These are phyloP conservation scores for Lentinula detonsa DNA, from an alignment of 768 basidiomycete genomes.

Conservation along the genomic window DNA sequence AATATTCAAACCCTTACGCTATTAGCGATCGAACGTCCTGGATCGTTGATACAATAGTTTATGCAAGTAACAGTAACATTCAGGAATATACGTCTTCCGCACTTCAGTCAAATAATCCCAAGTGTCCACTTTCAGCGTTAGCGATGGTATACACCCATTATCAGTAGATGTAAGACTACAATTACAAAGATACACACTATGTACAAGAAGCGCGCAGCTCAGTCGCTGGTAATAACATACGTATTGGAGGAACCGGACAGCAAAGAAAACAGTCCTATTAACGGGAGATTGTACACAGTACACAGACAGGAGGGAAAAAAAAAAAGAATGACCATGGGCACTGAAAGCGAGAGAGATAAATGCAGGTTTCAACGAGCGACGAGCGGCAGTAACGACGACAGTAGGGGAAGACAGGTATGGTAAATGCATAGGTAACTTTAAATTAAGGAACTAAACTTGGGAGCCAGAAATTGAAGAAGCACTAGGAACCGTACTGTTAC, in stretches of 20 bases:
- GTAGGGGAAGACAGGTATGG: neutral
- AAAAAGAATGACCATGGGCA: neutral
- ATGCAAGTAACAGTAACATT: no score
- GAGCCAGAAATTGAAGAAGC: neutral
- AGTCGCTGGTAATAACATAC: neutral
- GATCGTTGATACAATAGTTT: no score
- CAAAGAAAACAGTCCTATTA: neutral
- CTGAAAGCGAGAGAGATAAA: no score
- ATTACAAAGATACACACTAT: neutral
- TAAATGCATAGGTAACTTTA: neutral
- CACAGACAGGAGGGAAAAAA: neutral
- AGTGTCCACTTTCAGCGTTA: neutral
- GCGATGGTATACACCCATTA: neutral
- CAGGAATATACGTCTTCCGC: no score
- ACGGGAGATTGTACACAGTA: neutral
- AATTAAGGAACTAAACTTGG: neutral
- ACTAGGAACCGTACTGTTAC: neutral
- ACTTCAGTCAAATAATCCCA: no score
- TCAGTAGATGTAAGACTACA: neutral
- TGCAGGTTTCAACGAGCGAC: neutral
- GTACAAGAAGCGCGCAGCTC: neutral
- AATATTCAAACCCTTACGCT: no score
- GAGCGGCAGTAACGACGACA: neutral
- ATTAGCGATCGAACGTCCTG: no score
- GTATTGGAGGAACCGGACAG: neutral